A percentile compares a stretch with the other conserved stretches of the same genome.
Evolutionary conservation across 192 early-diverging fungal genomes (phyloP).

Genomic region (Nowakowskiella sp.): DNA sequence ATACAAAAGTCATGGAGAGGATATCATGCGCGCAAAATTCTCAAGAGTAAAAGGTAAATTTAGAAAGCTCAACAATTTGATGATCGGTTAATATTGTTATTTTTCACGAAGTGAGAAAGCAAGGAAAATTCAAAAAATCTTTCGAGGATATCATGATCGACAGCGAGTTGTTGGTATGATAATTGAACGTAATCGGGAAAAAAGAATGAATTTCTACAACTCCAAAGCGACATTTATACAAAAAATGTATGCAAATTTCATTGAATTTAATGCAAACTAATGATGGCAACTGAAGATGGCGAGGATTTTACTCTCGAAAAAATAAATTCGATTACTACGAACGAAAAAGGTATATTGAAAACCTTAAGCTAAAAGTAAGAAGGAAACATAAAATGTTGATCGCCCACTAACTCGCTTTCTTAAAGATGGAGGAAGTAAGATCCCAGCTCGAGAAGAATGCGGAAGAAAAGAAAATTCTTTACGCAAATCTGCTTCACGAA

Average conservation of each 20-base stretch:
- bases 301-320: conserved; percentile 32
- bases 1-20: conserved; percentile 34
- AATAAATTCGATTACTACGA: conserved; percentile 30
- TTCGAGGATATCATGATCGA: conserved; percentile 22
- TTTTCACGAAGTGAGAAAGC: conserved; percentile 10
- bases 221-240: conserved; percentile 27
- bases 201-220: conserved; percentile 16
- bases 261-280: not conserved
- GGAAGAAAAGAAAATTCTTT: conserved; percentile 6
- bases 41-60: not conserved
- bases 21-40: not conserved
- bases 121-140: conserved; percentile 25
- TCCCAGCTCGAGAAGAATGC: conserved; percentile 10
- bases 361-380: conserved; percentile 12
- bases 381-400: not conserved
- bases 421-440: conserved; percentile 26
- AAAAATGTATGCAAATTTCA: conserved; percentile 25
- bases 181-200: conserved; percentile 8
- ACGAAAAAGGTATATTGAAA: conserved; percentile 29
- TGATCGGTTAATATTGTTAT: not conserved
- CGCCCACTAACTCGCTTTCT: too few relatives aligned
- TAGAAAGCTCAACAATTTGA: not conserved
- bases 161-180: conserved; percentile 10
- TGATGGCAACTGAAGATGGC: conserved; percentile 22
- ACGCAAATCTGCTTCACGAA: not conserved